Conservation (phyloP, 1,284 basidiomycete genomes). For the Inonotus hispidus region DNA sequence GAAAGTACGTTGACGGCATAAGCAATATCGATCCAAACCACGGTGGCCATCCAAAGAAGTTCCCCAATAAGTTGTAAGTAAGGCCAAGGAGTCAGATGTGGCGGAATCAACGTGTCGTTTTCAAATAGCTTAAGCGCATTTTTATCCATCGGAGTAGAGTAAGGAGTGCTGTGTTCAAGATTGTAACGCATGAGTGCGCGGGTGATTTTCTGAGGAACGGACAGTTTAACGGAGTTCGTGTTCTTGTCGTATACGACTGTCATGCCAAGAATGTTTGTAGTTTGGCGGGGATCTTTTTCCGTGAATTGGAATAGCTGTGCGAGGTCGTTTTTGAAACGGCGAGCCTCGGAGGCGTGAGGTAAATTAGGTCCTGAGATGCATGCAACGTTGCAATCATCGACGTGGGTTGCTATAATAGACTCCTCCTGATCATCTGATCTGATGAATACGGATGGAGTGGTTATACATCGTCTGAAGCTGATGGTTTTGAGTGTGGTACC, state of each 20-base stretch:
- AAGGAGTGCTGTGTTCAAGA: too few relatives aligned
- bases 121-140: conserved; percentile 25
- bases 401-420: neutral
- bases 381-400: neutral
- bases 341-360: neutral
- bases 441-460: neutral
- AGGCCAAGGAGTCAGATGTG: conserved; percentile 29
- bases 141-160: too few relatives aligned
- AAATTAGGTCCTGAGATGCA: too few relatives aligned
- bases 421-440: neutral
- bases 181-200: too few relatives aligned
- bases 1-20: too few relatives aligned
- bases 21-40: too few relatives aligned
- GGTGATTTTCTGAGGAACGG: too few relatives aligned
- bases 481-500: neutral
- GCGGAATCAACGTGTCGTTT: conserved; percentile 29
- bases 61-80: too few relatives aligned
- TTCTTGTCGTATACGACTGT: neutral
- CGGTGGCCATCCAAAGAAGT: too few relatives aligned
- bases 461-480: neutral
- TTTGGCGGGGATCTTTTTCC: neutral
- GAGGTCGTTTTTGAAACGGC: neutral
- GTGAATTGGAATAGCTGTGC: neutral
- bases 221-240: neutral
- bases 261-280: conserved; percentile 19